Evolutionary conservation across 257 asterid genomes (phyloP).

Genomic region (Solanum medicagineum): DNA sequence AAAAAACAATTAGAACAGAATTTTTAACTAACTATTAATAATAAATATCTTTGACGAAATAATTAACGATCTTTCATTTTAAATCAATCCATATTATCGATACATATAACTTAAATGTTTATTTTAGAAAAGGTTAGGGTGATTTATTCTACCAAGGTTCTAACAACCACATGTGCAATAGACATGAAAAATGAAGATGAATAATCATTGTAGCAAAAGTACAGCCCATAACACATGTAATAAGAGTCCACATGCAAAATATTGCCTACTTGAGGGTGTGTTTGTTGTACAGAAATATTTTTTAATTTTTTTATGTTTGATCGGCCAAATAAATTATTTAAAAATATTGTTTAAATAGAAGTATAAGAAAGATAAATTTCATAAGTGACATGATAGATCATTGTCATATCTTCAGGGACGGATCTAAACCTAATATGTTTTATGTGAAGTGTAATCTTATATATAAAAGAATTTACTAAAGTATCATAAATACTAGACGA

Average conservation of each 20-base stretch:
- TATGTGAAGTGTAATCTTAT: background rate
- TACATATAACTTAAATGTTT: background rate
- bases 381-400: background rate
- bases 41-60: background rate
- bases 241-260: background rate
- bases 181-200: background rate
- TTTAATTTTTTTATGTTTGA: background rate
- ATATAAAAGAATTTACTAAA: background rate
- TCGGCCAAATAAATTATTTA: background rate
- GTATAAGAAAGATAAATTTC: background rate
- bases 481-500: rapidly evolving
- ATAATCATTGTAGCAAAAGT: background rate
- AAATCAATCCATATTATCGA: background rate
- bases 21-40: too few relatives aligned
- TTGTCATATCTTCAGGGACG: rapidly evolving
- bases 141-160: background rate
- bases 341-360: background rate
- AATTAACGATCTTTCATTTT: too few relatives aligned
- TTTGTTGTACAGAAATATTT: rapidly evolving
- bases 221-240: background rate
- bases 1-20: rapidly evolving
- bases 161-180: background rate
- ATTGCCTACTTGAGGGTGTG: background rate
- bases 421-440: background rate
- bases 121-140: background rate